Evolutionary conservation across 768 basidiomycete genomes (phyloP).

Genomic region (Hemileccinum impolitum): DNA sequence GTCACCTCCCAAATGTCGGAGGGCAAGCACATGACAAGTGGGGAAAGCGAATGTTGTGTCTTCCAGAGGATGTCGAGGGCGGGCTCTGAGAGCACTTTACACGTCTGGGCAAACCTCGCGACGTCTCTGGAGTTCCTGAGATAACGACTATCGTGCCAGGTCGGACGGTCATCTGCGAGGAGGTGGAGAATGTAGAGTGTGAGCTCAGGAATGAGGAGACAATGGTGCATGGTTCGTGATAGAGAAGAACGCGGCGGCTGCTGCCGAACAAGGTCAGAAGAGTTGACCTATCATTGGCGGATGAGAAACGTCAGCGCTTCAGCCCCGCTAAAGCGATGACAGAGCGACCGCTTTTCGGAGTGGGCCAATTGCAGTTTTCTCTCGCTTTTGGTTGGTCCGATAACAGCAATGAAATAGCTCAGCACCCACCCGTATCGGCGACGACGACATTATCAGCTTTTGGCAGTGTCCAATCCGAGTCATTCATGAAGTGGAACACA

Average conservation of each 20-base stretch:
- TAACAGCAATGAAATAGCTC: conserved; percentile 1
- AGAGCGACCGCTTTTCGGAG: not conserved
- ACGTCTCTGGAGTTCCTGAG: conserved; percentile 21
- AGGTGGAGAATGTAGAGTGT: conserved; percentile 21
- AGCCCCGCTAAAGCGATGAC: not conserved
- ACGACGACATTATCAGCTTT: not conserved
- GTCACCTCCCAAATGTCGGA: conserved; percentile 23
- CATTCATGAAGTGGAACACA: not conserved
- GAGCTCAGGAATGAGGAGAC: conserved; percentile 29
- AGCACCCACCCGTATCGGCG: conserved; percentile 1
- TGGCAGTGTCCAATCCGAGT: not conserved
- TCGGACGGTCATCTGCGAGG: conserved; percentile 20
- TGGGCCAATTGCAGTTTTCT: not conserved
- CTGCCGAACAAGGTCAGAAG: too few species aligned
- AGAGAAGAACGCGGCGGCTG: not conserved
- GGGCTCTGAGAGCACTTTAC: conserved; percentile 25
- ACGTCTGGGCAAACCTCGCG: conserved; percentile 28
- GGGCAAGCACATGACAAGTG: conserved; percentile 29
- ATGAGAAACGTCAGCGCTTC: not conserved
- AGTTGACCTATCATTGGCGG: not conserved
- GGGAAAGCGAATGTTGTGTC: conserved; percentile 28
- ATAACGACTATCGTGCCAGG: conserved; percentile 15
- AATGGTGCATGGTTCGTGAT: conserved; percentile 24
- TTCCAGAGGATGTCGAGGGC: conserved; percentile 32
- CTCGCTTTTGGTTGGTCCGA: conserved; percentile 3